Percentiles rank a stretch among this genome's conserved stretches.
Conservation (phyloP, 2,329 filamentous ascomycete genomes). For the Aspergillus carbonarius region DNA sequence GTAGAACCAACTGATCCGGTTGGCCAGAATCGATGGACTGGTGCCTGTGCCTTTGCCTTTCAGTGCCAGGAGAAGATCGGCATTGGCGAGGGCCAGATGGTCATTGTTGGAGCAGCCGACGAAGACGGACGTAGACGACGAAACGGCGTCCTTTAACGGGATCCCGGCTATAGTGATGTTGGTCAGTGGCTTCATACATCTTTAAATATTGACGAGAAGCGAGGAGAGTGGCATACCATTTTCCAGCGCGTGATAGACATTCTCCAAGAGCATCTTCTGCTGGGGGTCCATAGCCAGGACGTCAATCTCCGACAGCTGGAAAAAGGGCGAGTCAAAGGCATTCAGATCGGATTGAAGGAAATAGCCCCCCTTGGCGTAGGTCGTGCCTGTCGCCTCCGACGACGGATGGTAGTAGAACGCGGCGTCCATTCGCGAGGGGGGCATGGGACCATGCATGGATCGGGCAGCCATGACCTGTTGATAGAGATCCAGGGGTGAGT, state of each 20-base stretch:
- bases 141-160: not conserved
- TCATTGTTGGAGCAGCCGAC: not conserved
- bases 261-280: not conserved
- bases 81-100: not conserved
- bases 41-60: not conserved
- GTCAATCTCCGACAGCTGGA: not conserved
- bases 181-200: no score
- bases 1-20: not conserved
- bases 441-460: not conserved
- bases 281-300: not conserved
- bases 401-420: not conserved
- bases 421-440: not conserved
- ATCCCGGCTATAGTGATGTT: not conserved
- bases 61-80: not conserved
- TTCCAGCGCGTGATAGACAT: not conserved
- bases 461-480: not conserved
- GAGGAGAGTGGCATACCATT: not conserved
- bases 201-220: no score
- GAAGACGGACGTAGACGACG: not conserved
- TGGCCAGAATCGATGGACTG: not conserved
- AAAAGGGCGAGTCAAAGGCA: not conserved
- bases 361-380: not conserved
- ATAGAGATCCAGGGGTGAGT: not conserved
- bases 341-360: not conserved
- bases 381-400: not conserved